Percentiles rank a stretch among this genome's conserved stretches.
These are phyloP conservation scores for Stachybotrys echinatus DNA, from an alignment of 2,329 filamentous ascomycete genomes.

Conservation along the genomic window DNA sequence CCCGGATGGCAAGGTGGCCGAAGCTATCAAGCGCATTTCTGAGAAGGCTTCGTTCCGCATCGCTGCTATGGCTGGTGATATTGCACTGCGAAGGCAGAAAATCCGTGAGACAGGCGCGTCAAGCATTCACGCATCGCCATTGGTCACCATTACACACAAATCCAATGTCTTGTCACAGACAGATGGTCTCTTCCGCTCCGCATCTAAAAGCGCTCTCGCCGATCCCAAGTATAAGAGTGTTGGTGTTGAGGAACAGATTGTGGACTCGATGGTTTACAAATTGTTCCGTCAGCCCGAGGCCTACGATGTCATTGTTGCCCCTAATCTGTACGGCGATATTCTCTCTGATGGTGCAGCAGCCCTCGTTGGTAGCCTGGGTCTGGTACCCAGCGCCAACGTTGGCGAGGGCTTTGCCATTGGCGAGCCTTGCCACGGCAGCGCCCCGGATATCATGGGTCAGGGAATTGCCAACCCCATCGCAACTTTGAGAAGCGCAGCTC, in stretches of 20 bases:
- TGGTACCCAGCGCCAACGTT: constrained; percentile 93
- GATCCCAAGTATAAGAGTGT: constrained; percentile 58
- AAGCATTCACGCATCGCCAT: constrained; percentile 61
- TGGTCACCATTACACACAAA: constrained; percentile 98
- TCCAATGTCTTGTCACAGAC: constrained; percentile 95
- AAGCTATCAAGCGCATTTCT: constrained; percentile 96
- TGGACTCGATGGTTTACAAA: constrained; percentile 99
- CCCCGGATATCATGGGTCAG: constrained; percentile 90
- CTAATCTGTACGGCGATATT: constrained; percentile 96
- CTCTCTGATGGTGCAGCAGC: constrained; percentile 93
- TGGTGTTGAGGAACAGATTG: constrained; percentile 90
- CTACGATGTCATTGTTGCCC: constrained; percentile 97
- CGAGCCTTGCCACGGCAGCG: constrained; percentile 95
- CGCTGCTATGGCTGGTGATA: constrained; percentile 88
- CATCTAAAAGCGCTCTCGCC: constrained; percentile 68
- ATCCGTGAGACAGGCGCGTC: constrained; percentile 56
- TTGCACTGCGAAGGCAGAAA: constrained; percentile 80
- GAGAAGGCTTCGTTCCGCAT: constrained; percentile 82
- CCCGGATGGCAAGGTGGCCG: constrained; percentile 77
- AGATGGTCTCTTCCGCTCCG: constrained; percentile 88
- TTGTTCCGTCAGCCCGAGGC: constrained; percentile 91
- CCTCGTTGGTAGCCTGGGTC: constrained; percentile 82
- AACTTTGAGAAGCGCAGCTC: constrained; percentile 80
- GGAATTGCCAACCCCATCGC: constrained; percentile 95
- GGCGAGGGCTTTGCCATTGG: constrained; percentile 92